Base-by-base conservation (phyloP, 2,329 filamentous ascomycete genomes). In the Fusarium tuaranense region DNA sequence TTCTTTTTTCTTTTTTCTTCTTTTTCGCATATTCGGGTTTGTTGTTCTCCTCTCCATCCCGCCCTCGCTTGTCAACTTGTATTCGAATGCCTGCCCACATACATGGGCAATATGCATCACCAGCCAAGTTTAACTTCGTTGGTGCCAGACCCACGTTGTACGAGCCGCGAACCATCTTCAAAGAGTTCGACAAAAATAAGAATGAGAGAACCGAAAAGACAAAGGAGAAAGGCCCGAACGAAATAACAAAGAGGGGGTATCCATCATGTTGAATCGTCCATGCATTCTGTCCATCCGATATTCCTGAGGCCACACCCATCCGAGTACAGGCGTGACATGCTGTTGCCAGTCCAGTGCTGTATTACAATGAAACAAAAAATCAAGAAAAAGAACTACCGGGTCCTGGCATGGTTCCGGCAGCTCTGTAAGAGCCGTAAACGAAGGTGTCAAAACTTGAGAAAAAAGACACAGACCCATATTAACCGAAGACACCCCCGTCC, bases 211-310 rank as follows among this genome's bases (percentile, higher is more conserved):
- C 64, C 69, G 59, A 73, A 73, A 70, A 75, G 68, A 73, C 60
- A 74, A 67, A 76, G 48, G 58, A 71, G 46, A 68, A 70, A 72
- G 69, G 66, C 51, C 63, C 65, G 78, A 78, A 79, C 68, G 62
- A 75, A 72, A 70, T 63, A 77, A 71, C 68, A 61, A 80, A 77
- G 71, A 78, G 77, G 78, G 83, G 83, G 83, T 85, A 86, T 86
- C 83, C 84, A 80, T 86, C 83, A 77, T 84, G 78, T 82, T 80
- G 79, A 82, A 81, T 85, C 83, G 79, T 85, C 82, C 83, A 84
- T 84, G 77, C 84, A 83, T 84, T 84, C 83, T 84, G 80, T 79
- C 82, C 82, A 76, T 83, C 78, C 80, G 76, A 77, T 79, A 80
- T 78, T 80, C 80, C 77, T 78, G 74, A 76, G 70, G 68, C 66